phyloP scores from a whole-genome alignment of 495 filamentous ascomycete genomes.

The Neurospora pannonica region DNA sequence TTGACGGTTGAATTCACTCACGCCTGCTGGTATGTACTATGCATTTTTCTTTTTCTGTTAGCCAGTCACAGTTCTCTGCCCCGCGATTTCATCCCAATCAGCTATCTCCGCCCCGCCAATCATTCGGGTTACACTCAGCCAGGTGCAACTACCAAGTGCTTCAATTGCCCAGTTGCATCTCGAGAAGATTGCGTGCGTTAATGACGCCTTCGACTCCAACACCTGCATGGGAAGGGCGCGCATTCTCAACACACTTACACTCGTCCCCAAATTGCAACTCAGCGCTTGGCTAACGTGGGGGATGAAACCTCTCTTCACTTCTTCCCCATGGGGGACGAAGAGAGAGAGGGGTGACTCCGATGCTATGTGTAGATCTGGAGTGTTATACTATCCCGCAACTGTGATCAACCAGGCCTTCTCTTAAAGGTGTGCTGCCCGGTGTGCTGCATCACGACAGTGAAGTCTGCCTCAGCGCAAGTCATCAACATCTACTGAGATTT shows the following conservation, averaged over 20 bases:
- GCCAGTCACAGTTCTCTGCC: neutral
- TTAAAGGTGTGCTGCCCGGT: neutral
- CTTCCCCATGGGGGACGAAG: neutral
- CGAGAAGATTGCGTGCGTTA: slow-evolving; percentile 21
- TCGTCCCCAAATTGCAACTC: neutral
- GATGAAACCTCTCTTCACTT: neutral
- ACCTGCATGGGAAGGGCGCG: neutral
- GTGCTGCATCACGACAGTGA: neutral
- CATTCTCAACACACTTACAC: neutral
- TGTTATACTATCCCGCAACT: neutral
- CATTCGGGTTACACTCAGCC: neutral
- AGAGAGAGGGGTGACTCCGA: neutral
- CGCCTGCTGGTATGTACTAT: neutral
- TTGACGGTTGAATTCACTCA: neutral
- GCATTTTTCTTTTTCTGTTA: neutral
- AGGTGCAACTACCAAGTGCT: neutral
- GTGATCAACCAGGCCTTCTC: neutral
- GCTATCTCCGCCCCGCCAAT: neutral
- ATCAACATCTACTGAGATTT: neutral
- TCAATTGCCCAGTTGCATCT: slow-evolving; percentile 10
- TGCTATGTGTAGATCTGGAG: neutral
- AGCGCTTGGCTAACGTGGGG: neutral
- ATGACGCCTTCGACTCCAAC: slow-evolving; percentile 16
- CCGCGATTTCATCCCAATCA: neutral
- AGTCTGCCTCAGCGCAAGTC: neutral